These are phyloP conservation scores for Coniochaeta ligniaria DNA, from an alignment of 2,329 filamentous ascomycete genomes.

Conservation along the genomic window DNA sequence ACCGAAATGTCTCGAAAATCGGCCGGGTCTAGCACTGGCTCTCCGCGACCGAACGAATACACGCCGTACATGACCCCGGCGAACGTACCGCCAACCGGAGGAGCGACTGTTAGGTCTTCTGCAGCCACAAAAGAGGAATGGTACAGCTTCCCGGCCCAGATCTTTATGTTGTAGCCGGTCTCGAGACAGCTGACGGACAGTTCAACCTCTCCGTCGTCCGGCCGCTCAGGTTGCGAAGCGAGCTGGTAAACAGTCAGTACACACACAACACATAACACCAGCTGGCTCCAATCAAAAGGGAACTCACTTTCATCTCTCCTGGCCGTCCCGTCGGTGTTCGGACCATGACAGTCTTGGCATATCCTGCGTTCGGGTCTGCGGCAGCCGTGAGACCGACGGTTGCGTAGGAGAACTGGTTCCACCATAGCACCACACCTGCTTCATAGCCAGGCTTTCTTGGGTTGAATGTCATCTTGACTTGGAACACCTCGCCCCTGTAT, in stretches of 20 bases:
- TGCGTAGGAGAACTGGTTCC: slow-evolving; percentile 37
- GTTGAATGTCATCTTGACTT: slow-evolving; percentile 35
- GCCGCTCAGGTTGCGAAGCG: not conserved
- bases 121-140: slow-evolving; percentile 7
- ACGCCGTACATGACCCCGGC: slow-evolving; percentile 22
- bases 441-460: slow-evolving; percentile 35
- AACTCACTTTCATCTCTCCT: slow-evolving; percentile 12
- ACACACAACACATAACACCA: not conserved
- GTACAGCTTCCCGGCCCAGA: slow-evolving; percentile 3
- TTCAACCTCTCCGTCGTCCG: not conserved
- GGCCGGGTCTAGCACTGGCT: slow-evolving; percentile 22
- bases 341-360: slow-evolving; percentile 4
- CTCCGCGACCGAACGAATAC: slow-evolving; percentile 19
- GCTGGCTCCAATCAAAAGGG: not conserved
- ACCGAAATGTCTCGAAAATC: slow-evolving; percentile 19
- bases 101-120: slow-evolving; percentile 16
- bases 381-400: slow-evolving; percentile 19
- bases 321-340: slow-evolving; percentile 14
- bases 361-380: slow-evolving; percentile 8
- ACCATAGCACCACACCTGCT: slow-evolving; percentile 46
- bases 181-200: not conserved
- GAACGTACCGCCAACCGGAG: slow-evolving; percentile 21
- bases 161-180: slow-evolving; percentile 11
- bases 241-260: not conserved
- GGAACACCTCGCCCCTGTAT: slow-evolving; percentile 29